Conservation (phyloP, 805 yeast genomes). For the Phaffomyces antillensis region DNA sequence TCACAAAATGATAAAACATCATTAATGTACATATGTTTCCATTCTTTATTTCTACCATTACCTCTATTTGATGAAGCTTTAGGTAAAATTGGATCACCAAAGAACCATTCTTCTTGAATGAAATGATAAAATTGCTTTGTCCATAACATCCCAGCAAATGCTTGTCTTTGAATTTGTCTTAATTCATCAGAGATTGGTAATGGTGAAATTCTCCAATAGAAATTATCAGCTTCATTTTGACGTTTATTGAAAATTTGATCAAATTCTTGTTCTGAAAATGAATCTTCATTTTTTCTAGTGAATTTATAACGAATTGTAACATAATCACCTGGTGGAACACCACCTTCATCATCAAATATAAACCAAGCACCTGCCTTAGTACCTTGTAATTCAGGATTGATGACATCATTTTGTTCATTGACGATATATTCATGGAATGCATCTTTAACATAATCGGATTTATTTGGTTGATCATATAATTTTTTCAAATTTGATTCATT, state of each 20-base stretch:
- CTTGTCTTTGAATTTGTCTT: conserved; percentile 83
- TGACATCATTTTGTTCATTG: conserved; percentile 47
- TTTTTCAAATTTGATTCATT: conserved; percentile 75
- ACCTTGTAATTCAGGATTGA: conserved; percentile 66
- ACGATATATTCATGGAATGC: conserved; percentile 85
- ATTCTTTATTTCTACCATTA: conserved; percentile 78
- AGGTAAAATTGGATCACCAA: conserved; percentile 77
- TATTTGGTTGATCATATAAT: conserved; percentile 47
- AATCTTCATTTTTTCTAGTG: conserved; percentile 35
- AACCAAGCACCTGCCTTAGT: conserved; percentile 86
- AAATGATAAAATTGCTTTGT: conserved; percentile 87
- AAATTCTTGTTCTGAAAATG: conserved; percentile 65
- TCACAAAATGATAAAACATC: conserved; percentile 88
- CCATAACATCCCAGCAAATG: conserved; percentile 92
- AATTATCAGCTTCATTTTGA: conserved; percentile 85
- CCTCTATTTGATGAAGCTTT: conserved; percentile 80
- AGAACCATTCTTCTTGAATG: conserved; percentile 77
- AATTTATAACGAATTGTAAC: conserved; percentile 79
- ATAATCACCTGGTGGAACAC: conserved; percentile 80
- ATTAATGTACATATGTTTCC: conserved; percentile 85
- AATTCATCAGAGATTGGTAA: conserved; percentile 74
- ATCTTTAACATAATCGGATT: conserved; percentile 68
- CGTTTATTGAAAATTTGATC: conserved; percentile 64
- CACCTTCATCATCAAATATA: conserved; percentile 66
- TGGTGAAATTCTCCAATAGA: conserved; percentile 84